phyloP scores from a whole-genome alignment of 192 early-diverging fungal species.

The Martensiomyces pterosporus region DNA sequence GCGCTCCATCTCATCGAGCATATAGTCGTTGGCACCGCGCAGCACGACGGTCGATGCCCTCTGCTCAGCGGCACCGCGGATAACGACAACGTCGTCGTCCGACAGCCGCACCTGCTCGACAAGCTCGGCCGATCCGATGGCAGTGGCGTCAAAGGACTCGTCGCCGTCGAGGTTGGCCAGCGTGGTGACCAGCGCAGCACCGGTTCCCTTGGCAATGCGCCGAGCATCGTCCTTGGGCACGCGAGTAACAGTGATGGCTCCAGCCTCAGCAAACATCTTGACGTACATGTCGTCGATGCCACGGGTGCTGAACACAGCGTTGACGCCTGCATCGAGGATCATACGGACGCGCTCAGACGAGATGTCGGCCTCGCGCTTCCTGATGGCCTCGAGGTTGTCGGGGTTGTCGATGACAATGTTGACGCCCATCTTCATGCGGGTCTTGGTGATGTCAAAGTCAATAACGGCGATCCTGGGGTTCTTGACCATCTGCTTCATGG shows the following conservation, averaged over 20 bases:
- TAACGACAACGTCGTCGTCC: constrained; percentile 95
- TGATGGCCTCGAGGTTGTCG: constrained; percentile 94
- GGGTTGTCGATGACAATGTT: constrained; percentile 99
- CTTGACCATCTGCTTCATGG: constrained; percentile 83
- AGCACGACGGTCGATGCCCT: constrained; percentile 89
- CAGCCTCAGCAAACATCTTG: constrained; percentile 97
- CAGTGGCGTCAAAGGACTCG: constrained; percentile 89
- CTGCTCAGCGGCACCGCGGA: constrained; percentile 68
- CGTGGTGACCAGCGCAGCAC: constrained; percentile 88
- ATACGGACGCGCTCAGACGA: constrained; percentile 94
- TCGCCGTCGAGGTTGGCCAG: constrained; percentile 98
- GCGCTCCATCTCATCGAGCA: constrained; percentile 99
- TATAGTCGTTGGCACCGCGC: constrained; percentile 98
- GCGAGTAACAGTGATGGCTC: constrained; percentile 94
- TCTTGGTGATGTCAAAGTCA: constrained; percentile 98
- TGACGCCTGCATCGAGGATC: constrained; percentile 92
- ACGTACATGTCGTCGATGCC: constrained; percentile 99
- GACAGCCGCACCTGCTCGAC: constrained; percentile 97
- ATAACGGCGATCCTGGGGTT: constrained; percentile 95
- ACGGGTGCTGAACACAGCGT: constrained; percentile 96
- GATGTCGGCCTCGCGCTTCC: constrained; percentile 90
- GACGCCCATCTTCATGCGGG: constrained; percentile 96
- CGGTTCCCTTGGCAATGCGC: constrained; percentile 96
- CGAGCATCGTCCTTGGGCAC: constrained; percentile 96
- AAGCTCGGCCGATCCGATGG: constrained; percentile 90